phyloP scores from a whole-genome alignment of 169 alveolate species.

The Plasmodium berghei region DNA sequence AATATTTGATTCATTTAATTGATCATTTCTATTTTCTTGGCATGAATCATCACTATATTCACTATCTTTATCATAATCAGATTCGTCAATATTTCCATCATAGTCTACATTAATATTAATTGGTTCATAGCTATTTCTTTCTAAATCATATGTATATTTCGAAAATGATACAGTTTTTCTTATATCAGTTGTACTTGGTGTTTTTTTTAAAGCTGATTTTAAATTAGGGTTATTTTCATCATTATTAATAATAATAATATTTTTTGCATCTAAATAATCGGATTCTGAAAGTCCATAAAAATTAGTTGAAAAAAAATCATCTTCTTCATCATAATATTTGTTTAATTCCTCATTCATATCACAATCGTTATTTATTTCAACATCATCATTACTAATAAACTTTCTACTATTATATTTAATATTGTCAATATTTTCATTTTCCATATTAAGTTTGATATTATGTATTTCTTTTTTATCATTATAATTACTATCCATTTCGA shows the following conservation, averaged over 20 bases:
- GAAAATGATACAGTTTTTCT: conserved; percentile 64
- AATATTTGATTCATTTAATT: too few relatives aligned
- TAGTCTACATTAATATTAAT: conserved; percentile 21
- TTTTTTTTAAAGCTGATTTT: conserved; percentile 57
- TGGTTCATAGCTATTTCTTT: conserved; percentile 31
- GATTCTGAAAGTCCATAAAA: conserved; percentile 21
- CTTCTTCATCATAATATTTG: not conserved
- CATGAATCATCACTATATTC: too few relatives aligned
- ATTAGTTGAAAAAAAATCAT: conserved; percentile 19
- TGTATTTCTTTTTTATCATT: too few relatives aligned
- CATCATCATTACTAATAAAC: too few relatives aligned
- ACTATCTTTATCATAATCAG: not conserved
- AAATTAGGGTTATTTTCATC: conserved; percentile 7
- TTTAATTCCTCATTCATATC: not conserved
- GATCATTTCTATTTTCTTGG: too few relatives aligned
- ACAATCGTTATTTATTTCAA: not conserved
- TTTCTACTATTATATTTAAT: too few relatives aligned
- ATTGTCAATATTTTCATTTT: too few relatives aligned
- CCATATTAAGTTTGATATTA: too few relatives aligned
- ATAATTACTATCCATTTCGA: too few relatives aligned
- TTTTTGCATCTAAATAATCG: not conserved
- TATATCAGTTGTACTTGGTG: conserved; percentile 10
- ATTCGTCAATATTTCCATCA: conserved; percentile 11
- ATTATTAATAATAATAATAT: conserved; percentile 17
- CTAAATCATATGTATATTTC: conserved; percentile 49